Base-by-base conservation (phyloP, 192 early-diverging fungal genomes). In the Coemansia sp. region DNA sequence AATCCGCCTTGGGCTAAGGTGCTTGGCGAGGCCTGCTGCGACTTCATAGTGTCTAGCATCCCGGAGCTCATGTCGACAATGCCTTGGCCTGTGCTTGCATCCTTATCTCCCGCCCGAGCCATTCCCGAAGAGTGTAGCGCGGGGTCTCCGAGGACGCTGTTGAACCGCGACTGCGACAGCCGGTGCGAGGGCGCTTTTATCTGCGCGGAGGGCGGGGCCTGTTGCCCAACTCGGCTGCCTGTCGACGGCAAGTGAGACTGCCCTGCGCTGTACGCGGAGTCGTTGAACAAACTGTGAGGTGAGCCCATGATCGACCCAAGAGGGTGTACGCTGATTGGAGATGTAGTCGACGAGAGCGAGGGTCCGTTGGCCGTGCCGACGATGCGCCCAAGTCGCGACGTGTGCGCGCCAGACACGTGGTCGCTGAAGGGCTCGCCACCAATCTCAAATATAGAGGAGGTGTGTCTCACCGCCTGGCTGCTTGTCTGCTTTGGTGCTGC, bases 401-500 rank as follows among this genome's bases (percentile, higher is more conserved):
- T 43, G 29, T 61, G 59, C 17, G 49, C 57, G 2, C 46, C 47
- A 2, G 62, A 12, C n/a, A 36, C 19, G n/a, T 15, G 27, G 24
- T 82, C 71, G 57, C 62, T 41, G 61, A 82, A 71, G 22, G 79
- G 66, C 74, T 82, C 79, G 54, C 74, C 74, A 41, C 79, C 74
- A 64, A 82, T 62, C 67, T 82, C 79, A 25, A 82, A 82, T 39
- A 82, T 82, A 37, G 74, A 82, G 14, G 74, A 82, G 14, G 70
- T 51, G 51, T 73, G 74, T 31, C 64, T 66, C 15, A 45, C 56
- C 31, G 38, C 69, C 41, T 56, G 64, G 38, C 19, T 45, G 40
- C 61, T 58, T 35, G 59, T 36, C 42, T 62, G 39, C 46, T 40
- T 51, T 61, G 62, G 47, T 2, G 58, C 60, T 46, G 68, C 68